A percentile compares a stretch with the other conserved stretches of the same genome.
These are phyloP conservation scores for Trypanosoma avium DNA, from an alignment of 208 protist genomes.

Conservation along the genomic window DNA sequence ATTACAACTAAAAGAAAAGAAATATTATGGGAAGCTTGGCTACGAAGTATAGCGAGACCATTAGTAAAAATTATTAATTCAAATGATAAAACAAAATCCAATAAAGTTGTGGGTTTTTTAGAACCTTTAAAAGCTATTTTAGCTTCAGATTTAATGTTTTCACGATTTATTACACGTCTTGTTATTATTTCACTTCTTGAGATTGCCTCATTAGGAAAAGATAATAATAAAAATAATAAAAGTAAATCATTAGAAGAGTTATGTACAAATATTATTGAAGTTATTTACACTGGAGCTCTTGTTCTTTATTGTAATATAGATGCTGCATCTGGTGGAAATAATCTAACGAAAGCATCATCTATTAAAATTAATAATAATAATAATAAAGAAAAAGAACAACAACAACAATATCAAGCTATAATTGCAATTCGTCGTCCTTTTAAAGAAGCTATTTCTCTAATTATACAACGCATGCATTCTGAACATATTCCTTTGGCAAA, in stretches of 20 bases:
- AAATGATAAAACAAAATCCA: not conserved
- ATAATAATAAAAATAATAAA: not conserved
- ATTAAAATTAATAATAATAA: not conserved
- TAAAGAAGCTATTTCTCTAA: constrained; percentile 3
- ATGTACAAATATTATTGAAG: constrained; percentile 7
- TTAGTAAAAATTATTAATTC: not conserved
- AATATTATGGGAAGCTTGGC: constrained; percentile 36
- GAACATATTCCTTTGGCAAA: constrained; percentile 2
- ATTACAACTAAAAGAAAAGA: constrained; percentile 18
- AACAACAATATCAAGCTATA: not conserved
- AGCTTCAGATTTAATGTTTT: constrained; percentile 10
- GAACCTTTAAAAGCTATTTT: constrained; percentile 14
- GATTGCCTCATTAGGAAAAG: no score
- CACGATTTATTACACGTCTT: constrained; percentile 19
- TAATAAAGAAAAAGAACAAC: not conserved
- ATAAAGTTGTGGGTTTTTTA: constrained; percentile 1
- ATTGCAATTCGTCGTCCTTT: constrained; percentile 12
- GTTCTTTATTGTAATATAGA: not conserved
- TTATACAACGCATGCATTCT: constrained; percentile 1
- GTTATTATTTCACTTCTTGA: constrained; percentile 8
- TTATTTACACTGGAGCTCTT: constrained; percentile 22
- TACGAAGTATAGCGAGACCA: constrained; percentile 27
- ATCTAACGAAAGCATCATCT: not conserved
- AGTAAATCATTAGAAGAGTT: not conserved
- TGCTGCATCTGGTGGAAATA: not conserved